phyloP scores from a whole-genome alignment of 768 basidiomycete species.

The Tulasnella calospora region DNA sequence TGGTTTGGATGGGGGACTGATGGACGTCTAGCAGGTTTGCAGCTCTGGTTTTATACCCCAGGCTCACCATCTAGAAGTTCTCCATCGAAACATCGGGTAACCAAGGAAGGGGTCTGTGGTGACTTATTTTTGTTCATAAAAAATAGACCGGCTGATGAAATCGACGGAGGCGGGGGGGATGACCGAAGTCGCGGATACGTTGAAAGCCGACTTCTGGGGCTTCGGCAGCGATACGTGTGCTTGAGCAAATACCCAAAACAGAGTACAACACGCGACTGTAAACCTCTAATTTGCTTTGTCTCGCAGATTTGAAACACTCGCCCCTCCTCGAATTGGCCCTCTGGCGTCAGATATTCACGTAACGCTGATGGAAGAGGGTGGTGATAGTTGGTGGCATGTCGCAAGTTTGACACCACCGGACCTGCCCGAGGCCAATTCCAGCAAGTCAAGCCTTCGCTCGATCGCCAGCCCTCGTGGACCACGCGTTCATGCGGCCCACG shows the following conservation, averaged over 20 bases:
- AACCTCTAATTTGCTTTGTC: not conserved
- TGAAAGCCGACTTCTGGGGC: not conserved
- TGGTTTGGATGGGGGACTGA: not conserved
- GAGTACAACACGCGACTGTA: not conserved
- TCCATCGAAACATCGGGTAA: not conserved
- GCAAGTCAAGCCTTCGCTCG: not conserved
- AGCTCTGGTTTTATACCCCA: constrained; percentile 1
- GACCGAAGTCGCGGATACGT: not conserved
- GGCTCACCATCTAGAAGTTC: not conserved
- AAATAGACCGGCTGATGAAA: not conserved
- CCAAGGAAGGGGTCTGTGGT: not conserved
- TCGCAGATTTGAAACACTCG: not conserved
- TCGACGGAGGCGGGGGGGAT: not conserved
- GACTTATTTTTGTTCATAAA: not conserved
- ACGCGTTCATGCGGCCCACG: not conserved
- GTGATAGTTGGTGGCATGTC: not conserved
- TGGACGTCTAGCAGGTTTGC: not conserved
- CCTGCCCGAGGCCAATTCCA: not conserved
- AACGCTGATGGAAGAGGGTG: not conserved
- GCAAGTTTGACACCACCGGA: not conserved
- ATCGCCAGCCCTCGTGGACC: not conserved
- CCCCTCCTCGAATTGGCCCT: not conserved
- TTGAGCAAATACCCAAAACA: not conserved
- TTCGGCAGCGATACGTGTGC: not conserved
- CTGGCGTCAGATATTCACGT: not conserved